These are phyloP conservation scores for Gossypium ekmanianum DNA, from an alignment of 345 rosid species.

Conservation along the genomic window DNA sequence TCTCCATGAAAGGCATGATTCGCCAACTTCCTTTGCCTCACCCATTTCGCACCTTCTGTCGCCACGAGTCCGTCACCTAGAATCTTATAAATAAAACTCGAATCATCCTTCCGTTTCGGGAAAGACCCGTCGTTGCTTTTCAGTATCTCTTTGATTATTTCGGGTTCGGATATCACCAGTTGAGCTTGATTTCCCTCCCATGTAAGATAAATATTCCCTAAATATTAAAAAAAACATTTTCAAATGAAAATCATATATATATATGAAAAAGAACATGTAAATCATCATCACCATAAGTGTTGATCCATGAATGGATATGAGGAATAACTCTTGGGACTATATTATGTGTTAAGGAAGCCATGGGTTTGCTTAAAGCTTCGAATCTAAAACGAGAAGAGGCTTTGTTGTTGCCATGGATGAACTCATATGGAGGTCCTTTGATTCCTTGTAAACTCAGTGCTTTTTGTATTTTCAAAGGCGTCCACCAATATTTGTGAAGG, in stretches of 20 bases:
- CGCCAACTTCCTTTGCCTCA: slow-evolving; percentile 38
- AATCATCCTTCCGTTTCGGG: slow-evolving; percentile 12
- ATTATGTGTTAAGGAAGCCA: slow-evolving; percentile 25
- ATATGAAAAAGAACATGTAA: neutral
- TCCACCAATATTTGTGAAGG: slow-evolving; percentile 29
- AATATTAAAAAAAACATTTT: neutral
- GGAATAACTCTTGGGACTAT: slow-evolving; percentile 25
- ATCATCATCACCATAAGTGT: slow-evolving; percentile 22
- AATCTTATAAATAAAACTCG: slow-evolving; percentile 24
- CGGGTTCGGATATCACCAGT: slow-evolving; percentile 35
- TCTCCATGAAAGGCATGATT: slow-evolving; percentile 47
- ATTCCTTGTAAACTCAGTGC: slow-evolving; percentile 24
- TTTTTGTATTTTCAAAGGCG: slow-evolving; percentile 20
- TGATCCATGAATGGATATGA: slow-evolving; percentile 31
- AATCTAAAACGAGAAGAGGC: slow-evolving; percentile 15
- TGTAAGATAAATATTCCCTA: slow-evolving; percentile 35
- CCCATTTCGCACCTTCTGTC: slow-evolving; percentile 40
- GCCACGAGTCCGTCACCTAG: slow-evolving; percentile 38
- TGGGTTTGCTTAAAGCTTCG: slow-evolving; percentile 14
- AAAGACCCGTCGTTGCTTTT: slow-evolving; percentile 29
- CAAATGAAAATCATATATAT: neutral
- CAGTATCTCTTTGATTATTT: slow-evolving; percentile 39
- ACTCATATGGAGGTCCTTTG: slow-evolving; percentile 34
- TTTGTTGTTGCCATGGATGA: slow-evolving; percentile 37
- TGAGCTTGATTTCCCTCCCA: slow-evolving; percentile 37